Evolutionary conservation across 441 rosid species (phyloP).

Genomic region (Croton setiger): DNA sequence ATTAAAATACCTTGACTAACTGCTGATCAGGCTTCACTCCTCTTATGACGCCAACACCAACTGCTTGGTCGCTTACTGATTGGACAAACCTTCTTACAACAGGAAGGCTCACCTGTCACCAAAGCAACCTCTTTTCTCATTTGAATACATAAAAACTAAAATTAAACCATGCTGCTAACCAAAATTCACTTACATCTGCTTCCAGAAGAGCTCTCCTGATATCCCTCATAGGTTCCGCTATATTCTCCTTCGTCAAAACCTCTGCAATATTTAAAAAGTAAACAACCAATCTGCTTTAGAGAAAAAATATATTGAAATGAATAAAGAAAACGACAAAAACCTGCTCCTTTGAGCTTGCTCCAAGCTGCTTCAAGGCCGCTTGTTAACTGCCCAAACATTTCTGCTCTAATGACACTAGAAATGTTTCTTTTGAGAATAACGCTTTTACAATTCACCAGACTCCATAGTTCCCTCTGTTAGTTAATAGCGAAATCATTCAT

Average conservation of each 20-base stretch:
- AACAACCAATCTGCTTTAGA: not conserved
- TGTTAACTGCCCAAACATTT: conserved; percentile 94
- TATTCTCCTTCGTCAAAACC: conserved; percentile 91
- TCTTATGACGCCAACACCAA: conserved; percentile 80
- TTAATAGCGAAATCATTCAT: not conserved
- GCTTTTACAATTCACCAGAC: conserved; percentile 56
- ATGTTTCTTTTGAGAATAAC: conserved; percentile 36
- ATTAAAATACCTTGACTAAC: conserved; percentile 68
- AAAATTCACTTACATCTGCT: conserved; percentile 78
- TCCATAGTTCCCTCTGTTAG: conserved; percentile 58
- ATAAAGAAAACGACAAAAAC: conserved; percentile 27
- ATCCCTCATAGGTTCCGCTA: conserved; percentile 93
- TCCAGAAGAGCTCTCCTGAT: conserved; percentile 95
- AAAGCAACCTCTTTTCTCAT: conserved; percentile 19
- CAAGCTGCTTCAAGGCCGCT: conserved; percentile 96
- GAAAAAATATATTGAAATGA: not conserved
- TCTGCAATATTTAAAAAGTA: conserved; percentile 42
- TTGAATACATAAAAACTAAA: not conserved
- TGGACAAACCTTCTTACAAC: conserved; percentile 98
- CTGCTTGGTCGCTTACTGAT: conserved; percentile 83
- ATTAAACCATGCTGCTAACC: not conserved
- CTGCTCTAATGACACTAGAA: conserved; percentile 59
- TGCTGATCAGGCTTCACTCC: conserved; percentile 98
- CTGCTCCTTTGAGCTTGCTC: conserved; percentile 98
- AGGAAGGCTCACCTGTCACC: conserved; percentile 90